These are phyloP conservation scores for Gigaspora rosea DNA, from an alignment of 192 early-diverging fungal species.

Conservation along the genomic window DNA sequence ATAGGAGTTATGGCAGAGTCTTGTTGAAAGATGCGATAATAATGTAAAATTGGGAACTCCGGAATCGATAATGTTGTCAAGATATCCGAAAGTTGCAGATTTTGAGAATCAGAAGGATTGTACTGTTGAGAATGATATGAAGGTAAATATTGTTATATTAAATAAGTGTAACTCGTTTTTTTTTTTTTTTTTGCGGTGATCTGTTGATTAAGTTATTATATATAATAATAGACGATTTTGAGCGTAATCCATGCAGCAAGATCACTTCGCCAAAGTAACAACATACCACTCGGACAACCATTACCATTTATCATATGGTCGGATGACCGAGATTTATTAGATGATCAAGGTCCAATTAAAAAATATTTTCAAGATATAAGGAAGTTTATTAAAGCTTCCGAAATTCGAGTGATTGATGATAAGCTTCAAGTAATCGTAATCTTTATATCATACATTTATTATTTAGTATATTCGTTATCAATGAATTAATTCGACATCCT, in stretches of 20 bases:
- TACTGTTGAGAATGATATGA: slow-evolving; percentile 50
- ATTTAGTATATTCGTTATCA: neutral
- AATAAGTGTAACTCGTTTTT: neutral
- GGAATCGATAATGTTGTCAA: slow-evolving; percentile 50
- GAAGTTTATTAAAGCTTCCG: slow-evolving; percentile 42
- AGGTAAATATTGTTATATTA: slow-evolving; percentile 33
- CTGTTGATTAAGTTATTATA: neutral
- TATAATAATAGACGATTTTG: slow-evolving; percentile 38
- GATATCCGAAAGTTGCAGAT: slow-evolving; percentile 42
- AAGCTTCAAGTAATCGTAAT: too few relatives aligned
- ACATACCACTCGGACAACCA: slow-evolving; percentile 44
- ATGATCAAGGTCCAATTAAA: slow-evolving; percentile 35
- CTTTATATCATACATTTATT: too few relatives aligned
- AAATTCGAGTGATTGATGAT: slow-evolving; percentile 29
- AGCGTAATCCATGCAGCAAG: slow-evolving; percentile 54
- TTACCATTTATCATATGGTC: slow-evolving; percentile 53
- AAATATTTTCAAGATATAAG: slow-evolving; percentile 43
- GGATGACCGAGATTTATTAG: slow-evolving; percentile 36
- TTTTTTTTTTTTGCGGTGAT: too few relatives aligned
- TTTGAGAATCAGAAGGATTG: slow-evolving; percentile 41
- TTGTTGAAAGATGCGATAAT: slow-evolving; percentile 29
- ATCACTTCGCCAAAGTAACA: slow-evolving; percentile 55
- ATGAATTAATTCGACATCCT: neutral
- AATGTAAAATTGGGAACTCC: slow-evolving; percentile 8
- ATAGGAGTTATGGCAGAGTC: slow-evolving; percentile 61